These are phyloP conservation scores for Ajuga chamaepitys DNA, from an alignment of 257 asterid genomes.

Conservation along the genomic window DNA sequence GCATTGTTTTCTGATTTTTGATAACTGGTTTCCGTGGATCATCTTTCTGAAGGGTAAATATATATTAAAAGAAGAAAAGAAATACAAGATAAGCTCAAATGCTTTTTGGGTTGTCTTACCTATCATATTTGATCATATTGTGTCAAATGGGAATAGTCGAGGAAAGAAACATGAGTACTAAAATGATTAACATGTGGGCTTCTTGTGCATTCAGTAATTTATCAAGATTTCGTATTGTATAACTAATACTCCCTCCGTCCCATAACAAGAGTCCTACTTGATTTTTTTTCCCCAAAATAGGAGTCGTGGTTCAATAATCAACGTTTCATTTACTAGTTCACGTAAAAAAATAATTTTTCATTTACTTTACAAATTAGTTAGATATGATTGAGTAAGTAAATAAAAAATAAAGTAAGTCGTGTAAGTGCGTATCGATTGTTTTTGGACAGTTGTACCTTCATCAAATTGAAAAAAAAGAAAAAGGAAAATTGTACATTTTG, in stretches of 20 bases:
- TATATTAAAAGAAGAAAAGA: background rate
- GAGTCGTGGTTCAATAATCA: too few species aligned
- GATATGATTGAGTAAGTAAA: too few species aligned
- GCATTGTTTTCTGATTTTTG: background rate
- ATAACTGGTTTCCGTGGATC: background rate
- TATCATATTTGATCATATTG: background rate
- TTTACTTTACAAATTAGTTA: too few species aligned
- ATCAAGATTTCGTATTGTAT: background rate
- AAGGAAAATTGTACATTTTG: too few species aligned
- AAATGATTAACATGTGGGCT: background rate
- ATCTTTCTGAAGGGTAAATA: background rate
- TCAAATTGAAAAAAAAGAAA: too few species aligned
- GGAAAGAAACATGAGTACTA: background rate
- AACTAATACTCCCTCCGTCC: background rate
- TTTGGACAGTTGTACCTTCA: too few species aligned
- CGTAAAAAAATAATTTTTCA: too few species aligned
- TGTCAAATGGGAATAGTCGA: background rate
- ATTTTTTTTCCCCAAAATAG: too few species aligned
- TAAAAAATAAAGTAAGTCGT: too few species aligned
- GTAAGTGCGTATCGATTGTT: too few species aligned
- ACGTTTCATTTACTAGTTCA: too few species aligned
- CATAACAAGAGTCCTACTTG: too few species aligned
- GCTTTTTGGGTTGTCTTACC: background rate
- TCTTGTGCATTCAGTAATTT: background rate
- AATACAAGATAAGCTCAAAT: background rate